Evolutionary conservation across 805 yeast genomes (phyloP).

Genomic region (Ogataea chonburiensis): DNA sequence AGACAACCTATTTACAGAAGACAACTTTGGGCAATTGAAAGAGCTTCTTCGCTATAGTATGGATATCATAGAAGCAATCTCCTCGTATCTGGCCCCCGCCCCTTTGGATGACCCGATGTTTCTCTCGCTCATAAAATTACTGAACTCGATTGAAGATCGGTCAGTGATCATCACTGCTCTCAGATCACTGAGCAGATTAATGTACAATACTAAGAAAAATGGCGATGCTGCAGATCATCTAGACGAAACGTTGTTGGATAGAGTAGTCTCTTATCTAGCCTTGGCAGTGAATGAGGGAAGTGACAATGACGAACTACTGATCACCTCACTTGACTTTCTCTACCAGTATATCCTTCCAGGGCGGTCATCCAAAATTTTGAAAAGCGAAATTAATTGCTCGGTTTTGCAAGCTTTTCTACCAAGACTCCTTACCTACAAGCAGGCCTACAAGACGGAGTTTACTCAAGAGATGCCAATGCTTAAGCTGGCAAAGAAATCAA

Average conservation of each 20-base stretch:
- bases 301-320: conserved; percentile 65
- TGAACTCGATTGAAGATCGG: conserved; percentile 61
- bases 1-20: conserved; percentile 31
- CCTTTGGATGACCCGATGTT: conserved; percentile 69
- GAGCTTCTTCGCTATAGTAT: conserved; percentile 67
- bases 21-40: conserved; percentile 35
- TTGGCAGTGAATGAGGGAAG: conserved; percentile 36
- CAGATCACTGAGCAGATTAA: conserved; percentile 75
- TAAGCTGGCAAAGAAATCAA: conserved; percentile 55
- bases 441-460: conserved; percentile 38
- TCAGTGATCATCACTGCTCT: conserved; percentile 64
- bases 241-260: conserved; percentile 46
- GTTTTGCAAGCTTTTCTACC: conserved; percentile 62
- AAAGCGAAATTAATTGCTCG: conserved; percentile 47
- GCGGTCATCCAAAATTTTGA: conserved; percentile 52
- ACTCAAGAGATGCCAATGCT: conserved; percentile 35
- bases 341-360: conserved; percentile 73
- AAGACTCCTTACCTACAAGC: conserved; percentile 51
- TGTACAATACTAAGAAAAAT: conserved; percentile 51
- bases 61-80: conserved; percentile 81
- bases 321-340: conserved; percentile 76
- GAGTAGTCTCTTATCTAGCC: conserved; percentile 56
- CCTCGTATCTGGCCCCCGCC: conserved; percentile 79
- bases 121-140: conserved; percentile 48
- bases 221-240: conserved; percentile 50